Evolutionary conservation across 768 basidiomycete species (phyloP).

Genomic region (Leccinellum albellum): DNA sequence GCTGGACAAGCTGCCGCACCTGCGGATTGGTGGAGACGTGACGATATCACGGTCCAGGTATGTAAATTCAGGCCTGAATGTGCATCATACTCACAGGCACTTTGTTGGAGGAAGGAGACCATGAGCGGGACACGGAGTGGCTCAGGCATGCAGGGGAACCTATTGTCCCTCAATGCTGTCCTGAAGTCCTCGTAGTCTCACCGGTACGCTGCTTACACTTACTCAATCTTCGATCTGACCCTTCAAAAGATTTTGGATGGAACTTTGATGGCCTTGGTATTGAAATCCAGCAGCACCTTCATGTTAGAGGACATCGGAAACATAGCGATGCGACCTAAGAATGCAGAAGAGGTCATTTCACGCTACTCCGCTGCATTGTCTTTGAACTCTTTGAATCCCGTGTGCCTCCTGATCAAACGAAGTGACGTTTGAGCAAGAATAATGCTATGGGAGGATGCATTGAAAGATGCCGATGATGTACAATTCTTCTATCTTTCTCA

Average conservation of each 20-base stretch:
- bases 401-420: slow-evolving; percentile 2
- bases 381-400: not conserved
- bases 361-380: no score
- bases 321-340: not conserved
- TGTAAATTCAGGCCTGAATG: slow-evolving; percentile 7
- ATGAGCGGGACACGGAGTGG: not conserved
- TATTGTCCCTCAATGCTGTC: not conserved
- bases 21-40: no score
- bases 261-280: slow-evolving; percentile 1
- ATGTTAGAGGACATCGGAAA: not conserved
- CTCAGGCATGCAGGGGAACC: not conserved
- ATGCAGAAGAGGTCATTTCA: not conserved
- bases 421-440: not conserved
- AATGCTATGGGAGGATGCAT: slow-evolving; percentile 2
- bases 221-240: not conserved
- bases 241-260: slow-evolving; percentile 9
- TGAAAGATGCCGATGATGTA: not conserved
- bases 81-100: not conserved
- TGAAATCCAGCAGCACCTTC: not conserved
- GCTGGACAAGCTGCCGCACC: no score
- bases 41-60: slow-evolving; percentile 2
- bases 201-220: not conserved
- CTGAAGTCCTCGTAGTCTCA: slow-evolving; percentile 1
- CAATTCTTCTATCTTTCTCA: no score
- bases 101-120: not conserved